phyloP scores from a whole-genome alignment of 1,284 basidiomycete species.

The Ganoderma boninense region DNA sequence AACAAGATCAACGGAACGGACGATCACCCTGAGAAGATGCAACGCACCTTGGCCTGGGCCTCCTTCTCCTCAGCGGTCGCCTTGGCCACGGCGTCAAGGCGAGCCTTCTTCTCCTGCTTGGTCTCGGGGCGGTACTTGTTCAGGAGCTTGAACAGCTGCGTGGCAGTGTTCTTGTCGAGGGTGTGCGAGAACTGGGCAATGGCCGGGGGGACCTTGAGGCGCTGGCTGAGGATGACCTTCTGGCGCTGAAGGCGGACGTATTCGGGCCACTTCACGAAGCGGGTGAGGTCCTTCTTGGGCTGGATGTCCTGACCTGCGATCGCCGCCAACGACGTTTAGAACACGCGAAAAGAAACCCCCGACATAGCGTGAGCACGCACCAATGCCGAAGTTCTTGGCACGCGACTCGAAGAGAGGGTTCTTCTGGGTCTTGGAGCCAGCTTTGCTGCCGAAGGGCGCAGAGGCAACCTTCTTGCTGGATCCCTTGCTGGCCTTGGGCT shows the following conservation, averaged over 20 bases:
- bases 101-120: slow-evolving; percentile 98
- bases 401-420: slow-evolving; percentile 96
- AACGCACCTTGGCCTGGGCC: slow-evolving; percentile 66
- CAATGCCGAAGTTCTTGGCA: slow-evolving; percentile 95
- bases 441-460: slow-evolving; percentile 79
- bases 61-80: slow-evolving; percentile 84
- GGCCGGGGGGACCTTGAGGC: slow-evolving; percentile 98
- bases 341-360: neutral
- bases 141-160: slow-evolving; percentile 96
- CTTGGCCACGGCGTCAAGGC: slow-evolving; percentile 82
- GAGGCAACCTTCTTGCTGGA: slow-evolving; percentile 83
- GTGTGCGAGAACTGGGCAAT: slow-evolving; percentile 99
- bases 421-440: slow-evolving; percentile 80
- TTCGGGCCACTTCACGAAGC: slow-evolving; percentile 99
- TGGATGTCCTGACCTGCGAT: slow-evolving; percentile 92
- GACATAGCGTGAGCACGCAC: slow-evolving; percentile 54
- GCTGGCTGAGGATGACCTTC: slow-evolving; percentile 98
- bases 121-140: slow-evolving; percentile 97
- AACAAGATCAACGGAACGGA: slow-evolving; percentile 19
- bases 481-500: slow-evolving; percentile 76
- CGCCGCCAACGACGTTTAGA: slow-evolving; percentile 6
- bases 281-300: slow-evolving; percentile 91
- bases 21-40: neutral
- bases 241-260: slow-evolving; percentile 98
- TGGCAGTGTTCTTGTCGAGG: slow-evolving; percentile 99